A percentile compares a stretch with the other conserved stretches of the same genome.
Evolutionary conservation across 2,329 filamentous ascomycete genomes (phyloP).

Genomic region (Lizonia empirigonia): DNA sequence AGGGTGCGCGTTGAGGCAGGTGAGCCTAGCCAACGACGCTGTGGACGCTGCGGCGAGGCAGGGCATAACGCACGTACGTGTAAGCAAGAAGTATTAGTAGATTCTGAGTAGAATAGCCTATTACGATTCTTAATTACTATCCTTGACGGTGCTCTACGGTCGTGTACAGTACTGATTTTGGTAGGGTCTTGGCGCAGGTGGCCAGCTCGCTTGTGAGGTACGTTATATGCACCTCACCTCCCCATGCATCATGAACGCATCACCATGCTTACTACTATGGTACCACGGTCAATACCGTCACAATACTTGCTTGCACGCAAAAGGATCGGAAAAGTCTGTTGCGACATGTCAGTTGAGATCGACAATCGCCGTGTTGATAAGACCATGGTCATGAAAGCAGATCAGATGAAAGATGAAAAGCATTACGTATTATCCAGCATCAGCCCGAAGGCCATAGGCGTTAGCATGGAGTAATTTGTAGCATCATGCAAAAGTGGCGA

Average conservation of each 20-base stretch:
- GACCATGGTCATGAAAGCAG: conserved; percentile 1
- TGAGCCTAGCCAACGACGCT: too few species aligned
- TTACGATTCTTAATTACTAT: too few species aligned
- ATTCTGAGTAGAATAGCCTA: too few species aligned
- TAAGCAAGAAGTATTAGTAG: too few species aligned
- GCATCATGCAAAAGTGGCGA: conserved; percentile 37
- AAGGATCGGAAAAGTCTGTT: background rate
- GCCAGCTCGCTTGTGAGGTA: too few species aligned
- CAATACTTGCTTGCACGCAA: background rate
- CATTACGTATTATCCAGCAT: conserved; percentile 44
- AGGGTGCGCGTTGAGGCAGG: too few species aligned
- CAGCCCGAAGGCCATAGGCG: conserved; percentile 41
- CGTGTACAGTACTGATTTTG: too few species aligned
- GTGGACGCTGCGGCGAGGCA: too few species aligned
- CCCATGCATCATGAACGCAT: background rate
- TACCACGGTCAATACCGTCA: background rate
- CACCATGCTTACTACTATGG: background rate
- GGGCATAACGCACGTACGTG: too few species aligned
- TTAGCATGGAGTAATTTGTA: conserved; percentile 47
- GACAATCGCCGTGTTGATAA: conserved; percentile 1
- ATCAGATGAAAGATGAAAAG: conserved; percentile 52
- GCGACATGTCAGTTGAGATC: conserved; percentile 7
- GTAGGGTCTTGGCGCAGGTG: too few species aligned
- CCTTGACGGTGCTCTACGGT: too few species aligned
- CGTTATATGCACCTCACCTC: background rate